A percentile compares a stretch with the other conserved stretches of the same genome.
Conservation (phyloP, 2,329 filamentous ascomycete genomes). For the Fusarium pseudograminearum region DNA sequence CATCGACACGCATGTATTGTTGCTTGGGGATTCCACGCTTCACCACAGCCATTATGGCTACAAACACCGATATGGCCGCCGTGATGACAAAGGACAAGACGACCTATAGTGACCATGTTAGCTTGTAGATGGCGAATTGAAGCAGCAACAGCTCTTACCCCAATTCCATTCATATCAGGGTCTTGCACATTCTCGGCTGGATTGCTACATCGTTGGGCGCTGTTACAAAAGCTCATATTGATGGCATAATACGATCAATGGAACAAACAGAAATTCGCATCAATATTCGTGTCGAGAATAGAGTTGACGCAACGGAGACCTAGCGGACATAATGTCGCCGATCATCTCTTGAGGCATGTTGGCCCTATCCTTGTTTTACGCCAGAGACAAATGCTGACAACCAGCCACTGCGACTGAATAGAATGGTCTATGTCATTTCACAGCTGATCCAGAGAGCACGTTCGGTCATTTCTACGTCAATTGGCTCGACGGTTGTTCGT, state of each 20-base stretch:
- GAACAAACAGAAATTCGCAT: not conserved
- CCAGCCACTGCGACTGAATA: not conserved
- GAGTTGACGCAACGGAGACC: not conserved
- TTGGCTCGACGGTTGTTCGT: not conserved
- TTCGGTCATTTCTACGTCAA: not conserved
- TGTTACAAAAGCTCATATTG: conserved; percentile 17
- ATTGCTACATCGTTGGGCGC: conserved; percentile 1
- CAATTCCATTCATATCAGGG: conserved; percentile 36
- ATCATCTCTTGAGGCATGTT: conserved; percentile 4
- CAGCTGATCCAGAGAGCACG: not conserved
- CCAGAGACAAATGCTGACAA: not conserved
- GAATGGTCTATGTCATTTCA: not conserved
- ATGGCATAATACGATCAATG: not conserved
- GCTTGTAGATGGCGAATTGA: not conserved
- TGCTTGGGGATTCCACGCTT: conserved; percentile 27
- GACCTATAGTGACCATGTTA: conserved; percentile 13
- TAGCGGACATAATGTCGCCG: not conserved
- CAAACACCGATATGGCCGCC: conserved; percentile 17
- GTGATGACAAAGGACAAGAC: conserved; percentile 24
- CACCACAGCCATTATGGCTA: conserved; percentile 11
- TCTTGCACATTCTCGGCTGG: conserved; percentile 16
- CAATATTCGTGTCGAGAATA: not conserved
- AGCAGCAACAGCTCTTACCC: not conserved
- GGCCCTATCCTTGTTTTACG: conserved; percentile 24
- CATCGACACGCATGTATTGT: conserved; percentile 25